Evolutionary conservation across 352 stramenopile species (phyloP), one percentile per base, ranked within the genome.

Genomic region (Phytophthora agathidicida): DNA sequence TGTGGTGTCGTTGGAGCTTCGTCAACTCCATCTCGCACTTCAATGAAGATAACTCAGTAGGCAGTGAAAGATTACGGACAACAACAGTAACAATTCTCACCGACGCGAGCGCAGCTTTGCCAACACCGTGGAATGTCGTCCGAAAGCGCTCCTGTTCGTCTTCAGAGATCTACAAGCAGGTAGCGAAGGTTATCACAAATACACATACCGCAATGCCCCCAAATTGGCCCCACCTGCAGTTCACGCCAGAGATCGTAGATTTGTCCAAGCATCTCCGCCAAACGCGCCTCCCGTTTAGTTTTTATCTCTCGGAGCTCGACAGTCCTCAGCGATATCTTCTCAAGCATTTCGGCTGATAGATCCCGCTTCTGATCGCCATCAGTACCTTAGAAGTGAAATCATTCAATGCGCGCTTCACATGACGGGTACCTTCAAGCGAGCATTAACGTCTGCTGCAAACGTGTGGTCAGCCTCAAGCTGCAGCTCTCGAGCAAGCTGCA

Each of bases 221-320:
- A 31, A 5, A 32, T 13, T 41, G 3, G 7, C 32, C 17, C 8
- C 22, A 77, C 71, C 45, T 72, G 49, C 11, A 80, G 30, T 38
- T 71, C 56, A 20, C 44, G 42, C 71, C 71, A 80, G 3, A 80
- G 49, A 11, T 64, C 44, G 7, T 60, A 49, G 14, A 80, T 80
- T 36, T 77, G 51, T 8, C 53, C 64, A 5, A 71, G 33, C 60
- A 68, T 71, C 19, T 75, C 60, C 14, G 60, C 54, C 27, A 75
- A 26, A 30, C 46, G 47, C 17, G 44, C 20, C 17, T 80, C 54
- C 6, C 56, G 32, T 38, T 68, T 63, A 9, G 55, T 19, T 48
- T 74, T 68, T 14, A 69, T 8, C 16, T 72, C 57, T 37, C 69
- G 68, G 19, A 83, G 55, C 47, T 83, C 63, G 20, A 58, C 39